Percentiles rank a stretch among this genome's conserved stretches.
Conservation (phyloP, 371 early-diverging fungal genomes). For the Globomyces sp. region DNA sequence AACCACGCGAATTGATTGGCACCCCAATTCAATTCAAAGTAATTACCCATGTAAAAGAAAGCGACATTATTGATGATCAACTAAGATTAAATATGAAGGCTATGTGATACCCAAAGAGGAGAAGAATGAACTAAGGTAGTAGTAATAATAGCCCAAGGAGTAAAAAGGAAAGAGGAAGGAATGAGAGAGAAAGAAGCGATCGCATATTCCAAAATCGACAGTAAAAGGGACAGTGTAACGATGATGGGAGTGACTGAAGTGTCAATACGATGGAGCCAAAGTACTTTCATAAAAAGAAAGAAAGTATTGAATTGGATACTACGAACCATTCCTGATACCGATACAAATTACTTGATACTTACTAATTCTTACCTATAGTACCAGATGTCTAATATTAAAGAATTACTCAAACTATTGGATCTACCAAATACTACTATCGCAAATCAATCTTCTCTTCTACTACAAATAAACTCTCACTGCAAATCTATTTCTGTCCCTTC, state of each 20-base stretch:
- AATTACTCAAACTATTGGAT: constrained; percentile 1
- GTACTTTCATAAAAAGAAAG: no score
- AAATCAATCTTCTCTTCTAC: background rate
- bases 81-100: no score
- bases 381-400: background rate
- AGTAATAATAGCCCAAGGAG: constrained; percentile 37
- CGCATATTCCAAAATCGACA: no score
- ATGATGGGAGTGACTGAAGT: no score
- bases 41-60: constrained; percentile 63
- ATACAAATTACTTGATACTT: no score
- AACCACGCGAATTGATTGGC: constrained; percentile 35
- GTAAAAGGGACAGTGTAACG: no score
- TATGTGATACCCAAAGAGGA: no score
- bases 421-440: background rate
- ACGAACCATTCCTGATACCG: no score
- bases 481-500: background rate
- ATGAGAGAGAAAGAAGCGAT: background rate
- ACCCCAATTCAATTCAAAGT: constrained; percentile 77
- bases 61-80: constrained; percentile 38
- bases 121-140: constrained; percentile 20
- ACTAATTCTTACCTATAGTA: no score
- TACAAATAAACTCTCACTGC: background rate
- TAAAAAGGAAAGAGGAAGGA: constrained; percentile 20
- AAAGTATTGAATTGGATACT: no score
- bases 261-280: no score